phyloP scores from a whole-genome alignment of 305 asterid genomes.

The Vinca major region DNA sequence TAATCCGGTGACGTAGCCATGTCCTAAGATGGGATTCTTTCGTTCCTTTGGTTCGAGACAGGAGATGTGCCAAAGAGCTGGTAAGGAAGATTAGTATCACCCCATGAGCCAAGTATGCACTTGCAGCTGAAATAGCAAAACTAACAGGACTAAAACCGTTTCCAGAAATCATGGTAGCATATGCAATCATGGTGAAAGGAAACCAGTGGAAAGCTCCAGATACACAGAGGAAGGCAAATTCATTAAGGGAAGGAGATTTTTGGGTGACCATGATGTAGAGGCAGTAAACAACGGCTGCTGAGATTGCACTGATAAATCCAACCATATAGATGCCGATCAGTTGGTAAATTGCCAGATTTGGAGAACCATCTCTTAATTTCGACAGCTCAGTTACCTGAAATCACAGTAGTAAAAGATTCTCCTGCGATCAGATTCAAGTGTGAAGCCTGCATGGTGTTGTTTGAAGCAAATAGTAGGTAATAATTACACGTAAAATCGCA shows the following conservation, averaged over 20 bases:
- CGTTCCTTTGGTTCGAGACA: constrained; percentile 29
- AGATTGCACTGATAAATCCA: constrained; percentile 47
- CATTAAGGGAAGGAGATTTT: constrained; percentile 33
- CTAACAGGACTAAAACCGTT: constrained; percentile 25
- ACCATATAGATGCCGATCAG: constrained; percentile 54
- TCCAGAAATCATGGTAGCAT: constrained; percentile 29
- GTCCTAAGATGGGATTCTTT: constrained; percentile 22
- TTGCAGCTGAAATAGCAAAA: constrained; percentile 40
- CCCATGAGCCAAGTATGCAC: constrained; percentile 57
- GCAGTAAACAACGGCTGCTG: constrained; percentile 50
- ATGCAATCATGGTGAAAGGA: constrained; percentile 55
- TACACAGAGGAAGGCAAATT: constrained; percentile 46
- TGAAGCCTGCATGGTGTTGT: not conserved
- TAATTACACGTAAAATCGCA: not conserved
- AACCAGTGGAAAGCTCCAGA: constrained; percentile 77
- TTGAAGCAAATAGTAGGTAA: not conserved
- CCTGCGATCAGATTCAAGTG: not conserved
- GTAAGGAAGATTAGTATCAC: constrained; percentile 42
- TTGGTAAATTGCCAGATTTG: constrained; percentile 29
- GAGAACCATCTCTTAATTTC: constrained; percentile 18
- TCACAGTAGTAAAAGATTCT: not conserved
- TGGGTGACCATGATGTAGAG: constrained; percentile 27
- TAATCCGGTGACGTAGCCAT: constrained; percentile 59
- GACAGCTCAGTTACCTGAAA: constrained; percentile 31
- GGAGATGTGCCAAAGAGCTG: constrained; percentile 21